Percentiles rank a stretch among this genome's conserved stretches.
Conservation (phyloP, 345 rosid genomes). For the Gossypium anomalum region DNA sequence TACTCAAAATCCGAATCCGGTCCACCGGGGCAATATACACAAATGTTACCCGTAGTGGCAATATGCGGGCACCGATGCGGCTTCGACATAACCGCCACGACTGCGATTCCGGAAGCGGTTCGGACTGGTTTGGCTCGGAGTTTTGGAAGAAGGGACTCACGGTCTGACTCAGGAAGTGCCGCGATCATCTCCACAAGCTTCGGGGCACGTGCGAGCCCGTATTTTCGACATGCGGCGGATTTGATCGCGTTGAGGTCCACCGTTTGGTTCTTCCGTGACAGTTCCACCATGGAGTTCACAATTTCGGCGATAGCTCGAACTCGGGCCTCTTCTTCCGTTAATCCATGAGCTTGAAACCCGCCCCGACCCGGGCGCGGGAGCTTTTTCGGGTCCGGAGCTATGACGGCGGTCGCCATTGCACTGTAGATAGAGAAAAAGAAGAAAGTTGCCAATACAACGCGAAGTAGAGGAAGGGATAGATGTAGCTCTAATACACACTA, state of each 20-base stretch:
- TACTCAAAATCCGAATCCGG: constrained; percentile 99
- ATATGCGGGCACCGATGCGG: constrained; percentile 98
- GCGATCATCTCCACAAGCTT: constrained; percentile 99
- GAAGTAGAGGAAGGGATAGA: background rate
- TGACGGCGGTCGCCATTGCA: constrained; percentile 60
- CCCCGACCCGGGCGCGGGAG: constrained; percentile 86
- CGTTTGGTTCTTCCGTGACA: constrained; percentile 77
- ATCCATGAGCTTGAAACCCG: constrained; percentile 74
- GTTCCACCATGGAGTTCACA: constrained; percentile 87
- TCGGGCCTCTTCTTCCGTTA: constrained; percentile 91
- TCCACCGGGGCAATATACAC: constrained; percentile 97
- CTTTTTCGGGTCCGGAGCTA: constrained; percentile 46
- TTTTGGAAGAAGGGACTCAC: constrained; percentile 85
- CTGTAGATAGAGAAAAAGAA: background rate
- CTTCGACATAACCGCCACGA: constrained; percentile 98
- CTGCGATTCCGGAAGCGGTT: constrained; percentile 96
- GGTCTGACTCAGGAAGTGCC: constrained; percentile 86
- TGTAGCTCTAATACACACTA: background rate
- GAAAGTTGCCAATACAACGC: background rate
- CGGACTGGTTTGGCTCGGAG: constrained; percentile 97
- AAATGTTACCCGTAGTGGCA: constrained; percentile 95
- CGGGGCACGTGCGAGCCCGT: constrained; percentile 88
- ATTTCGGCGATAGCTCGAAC: constrained; percentile 92
- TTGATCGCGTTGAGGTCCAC: constrained; percentile 86
- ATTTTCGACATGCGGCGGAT: constrained; percentile 88